Percentiles rank a stretch among this genome's conserved stretches.
These are phyloP conservation scores for Acacia pycnantha DNA, from an alignment of 331 rosid genomes.

Conservation along the genomic window DNA sequence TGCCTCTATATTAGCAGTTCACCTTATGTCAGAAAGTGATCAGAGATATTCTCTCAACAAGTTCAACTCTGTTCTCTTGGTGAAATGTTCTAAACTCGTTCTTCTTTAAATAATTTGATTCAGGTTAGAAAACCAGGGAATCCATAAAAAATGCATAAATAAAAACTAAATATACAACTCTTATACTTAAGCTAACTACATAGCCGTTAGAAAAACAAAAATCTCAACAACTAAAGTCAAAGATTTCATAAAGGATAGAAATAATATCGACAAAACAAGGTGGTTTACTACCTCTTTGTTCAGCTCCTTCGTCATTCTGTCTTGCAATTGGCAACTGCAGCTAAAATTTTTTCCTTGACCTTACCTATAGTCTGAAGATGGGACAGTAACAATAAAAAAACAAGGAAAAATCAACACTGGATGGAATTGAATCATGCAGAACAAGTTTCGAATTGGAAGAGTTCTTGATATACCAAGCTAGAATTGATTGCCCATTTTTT, in stretches of 20 bases:
- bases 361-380: slow-evolving; percentile 54
- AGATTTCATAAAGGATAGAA: slow-evolving; percentile 9
- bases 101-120: background rate
- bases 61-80: background rate
- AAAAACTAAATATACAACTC: background rate
- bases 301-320: slow-evolving; percentile 36
- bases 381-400: background rate
- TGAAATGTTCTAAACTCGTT: background rate
- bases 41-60: background rate
- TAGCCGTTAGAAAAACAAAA: background rate
- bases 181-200: background rate
- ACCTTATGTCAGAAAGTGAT: background rate
- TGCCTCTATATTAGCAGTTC: no score
- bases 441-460: slow-evolving; percentile 7
- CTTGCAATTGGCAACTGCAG: slow-evolving; percentile 46
- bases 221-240: slow-evolving; percentile 1
- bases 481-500: slow-evolving; percentile 63
- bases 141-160: background rate
- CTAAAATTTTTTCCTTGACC: slow-evolving; percentile 60
- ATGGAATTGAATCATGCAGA: slow-evolving; percentile 13
- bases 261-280: slow-evolving; percentile 8
- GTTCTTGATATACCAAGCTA: slow-evolving; percentile 44
- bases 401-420: background rate
- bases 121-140: background rate
- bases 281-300: slow-evolving; percentile 23